Evolutionary conservation across 768 basidiomycete species (phyloP).

Genomic region (Podaxis sp.): DNA sequence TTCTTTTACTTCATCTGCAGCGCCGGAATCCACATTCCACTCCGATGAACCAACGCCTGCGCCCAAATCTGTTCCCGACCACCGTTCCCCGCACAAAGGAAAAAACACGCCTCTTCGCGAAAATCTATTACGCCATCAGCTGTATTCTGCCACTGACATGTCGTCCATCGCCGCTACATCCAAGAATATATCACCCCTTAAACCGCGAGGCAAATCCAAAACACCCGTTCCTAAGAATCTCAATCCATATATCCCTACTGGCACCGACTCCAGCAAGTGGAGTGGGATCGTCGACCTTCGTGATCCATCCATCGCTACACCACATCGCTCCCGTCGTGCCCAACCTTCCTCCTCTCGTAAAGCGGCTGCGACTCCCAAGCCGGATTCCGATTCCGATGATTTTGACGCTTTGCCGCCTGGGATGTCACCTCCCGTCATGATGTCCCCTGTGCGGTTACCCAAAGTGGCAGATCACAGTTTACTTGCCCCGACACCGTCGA

Average conservation of each 20-base stretch:
- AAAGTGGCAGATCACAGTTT: constrained; percentile 17
- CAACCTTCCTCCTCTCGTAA: constrained; percentile 22
- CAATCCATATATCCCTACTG: constrained; percentile 61
- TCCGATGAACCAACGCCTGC: constrained; percentile 12
- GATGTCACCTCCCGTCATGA: constrained; percentile 57
- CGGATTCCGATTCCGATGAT: constrained; percentile 43
- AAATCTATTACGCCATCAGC: constrained; percentile 51
- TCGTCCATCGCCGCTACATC: constrained; percentile 32
- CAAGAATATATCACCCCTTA: constrained; percentile 45
- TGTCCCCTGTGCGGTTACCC: constrained; percentile 51
- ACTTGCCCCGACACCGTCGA: constrained; percentile 64
- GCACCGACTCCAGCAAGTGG: constrained; percentile 55
- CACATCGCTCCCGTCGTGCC: constrained; percentile 30
- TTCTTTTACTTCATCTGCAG: constrained; percentile 16
- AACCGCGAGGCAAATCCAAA: constrained; percentile 49
- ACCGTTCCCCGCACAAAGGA: constrained; percentile 35
- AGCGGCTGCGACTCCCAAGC: constrained; percentile 20
- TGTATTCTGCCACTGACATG: constrained; percentile 39
- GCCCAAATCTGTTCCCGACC: constrained; percentile 21
- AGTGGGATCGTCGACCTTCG: constrained; percentile 73
- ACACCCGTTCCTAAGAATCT: constrained; percentile 53
- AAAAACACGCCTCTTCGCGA: constrained; percentile 48
- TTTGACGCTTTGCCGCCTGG: constrained; percentile 53
- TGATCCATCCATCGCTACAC: constrained; percentile 50
- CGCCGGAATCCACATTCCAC: constrained; percentile 19